Base-by-base conservation (phyloP, 148 eudicot genomes). In the Rhododendron molle region DNA sequence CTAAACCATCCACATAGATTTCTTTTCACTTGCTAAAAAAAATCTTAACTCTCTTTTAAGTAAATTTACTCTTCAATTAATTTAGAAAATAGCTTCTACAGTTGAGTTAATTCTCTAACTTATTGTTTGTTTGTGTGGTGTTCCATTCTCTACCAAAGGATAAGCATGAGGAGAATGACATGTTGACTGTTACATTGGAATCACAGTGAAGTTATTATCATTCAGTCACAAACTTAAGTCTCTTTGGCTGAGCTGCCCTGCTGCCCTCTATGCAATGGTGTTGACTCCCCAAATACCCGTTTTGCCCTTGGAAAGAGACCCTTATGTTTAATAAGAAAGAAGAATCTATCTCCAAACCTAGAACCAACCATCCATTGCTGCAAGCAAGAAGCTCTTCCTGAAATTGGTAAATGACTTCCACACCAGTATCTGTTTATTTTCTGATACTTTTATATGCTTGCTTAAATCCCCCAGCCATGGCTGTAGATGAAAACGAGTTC, bases 121-220 rank as follows among this genome's bases (percentile, higher is more conserved):
- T 38, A 38, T 5, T 6, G 43, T 38, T 38, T 38, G 43, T 38
- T 46, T 46, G 49, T 9, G 49, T 10, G 9, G 49, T 46, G 0
- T 9, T 10, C 49, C 47, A 44, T 44, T 8, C 2, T 44, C 47
- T 8, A 44, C 0, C 47, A 38, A 38, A 38, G 43, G 47, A 9
- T 44, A 83, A 89, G 44, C 89, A 89, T 89, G 40, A 87, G 1
- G 49, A 46, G 49, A 38, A 38, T 38, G 43, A 38, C 43, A 0
- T 38, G 7, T 5, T 5, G 7, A 38, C 43, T 38, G 43, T 38
- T 38, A 7, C 47, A 44, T 44, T 16, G n/a, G 65, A 58, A 18
- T 58, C 65, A 58, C 23, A 20, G 43, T 4, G 43, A 38, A 5
- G 43, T 38, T 38, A 54, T 3, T 16, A 54, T 54, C 18, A 10